phyloP scores from a whole-genome alignment of 2,329 filamentous ascomycete genomes.

The Colletotrichum sp. region DNA sequence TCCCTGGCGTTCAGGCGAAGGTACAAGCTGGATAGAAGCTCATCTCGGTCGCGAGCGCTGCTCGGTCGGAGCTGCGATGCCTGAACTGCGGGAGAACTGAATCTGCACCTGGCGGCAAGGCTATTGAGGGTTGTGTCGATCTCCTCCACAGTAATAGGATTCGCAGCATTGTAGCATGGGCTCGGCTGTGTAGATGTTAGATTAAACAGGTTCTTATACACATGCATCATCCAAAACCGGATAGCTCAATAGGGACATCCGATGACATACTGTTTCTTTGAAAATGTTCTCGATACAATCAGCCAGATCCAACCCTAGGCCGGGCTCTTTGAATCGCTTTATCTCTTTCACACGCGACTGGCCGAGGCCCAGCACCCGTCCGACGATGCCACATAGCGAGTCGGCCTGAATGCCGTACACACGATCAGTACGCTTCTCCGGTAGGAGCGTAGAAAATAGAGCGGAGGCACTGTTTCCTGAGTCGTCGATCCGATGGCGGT shows the following conservation, averaged over 20 bases:
- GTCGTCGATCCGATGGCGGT: slow-evolving; percentile 63
- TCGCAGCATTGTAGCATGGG: slow-evolving; percentile 32
- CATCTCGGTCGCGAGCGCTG: slow-evolving; percentile 38
- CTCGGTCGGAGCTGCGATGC: slow-evolving; percentile 31
- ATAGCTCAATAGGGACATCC: slow-evolving; percentile 10
- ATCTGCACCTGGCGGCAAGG: slow-evolving; percentile 71
- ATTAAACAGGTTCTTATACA: background rate
- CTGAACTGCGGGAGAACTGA: slow-evolving; percentile 71
- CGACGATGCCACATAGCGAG: slow-evolving; percentile 70
- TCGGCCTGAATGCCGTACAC: slow-evolving; percentile 74
- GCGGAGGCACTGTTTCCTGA: slow-evolving; percentile 64
- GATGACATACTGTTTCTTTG: slow-evolving; percentile 56
- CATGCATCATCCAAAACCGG: slow-evolving; percentile 13
- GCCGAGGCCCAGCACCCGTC: slow-evolving; percentile 68
- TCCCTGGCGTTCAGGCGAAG: slow-evolving; percentile 67
- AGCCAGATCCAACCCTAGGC: slow-evolving; percentile 69
- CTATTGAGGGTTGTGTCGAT: slow-evolving; percentile 70
- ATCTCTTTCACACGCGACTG: slow-evolving; percentile 66
- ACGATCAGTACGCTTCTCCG: slow-evolving; percentile 77
- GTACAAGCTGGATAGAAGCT: slow-evolving; percentile 61
- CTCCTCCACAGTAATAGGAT: slow-evolving; percentile 70
- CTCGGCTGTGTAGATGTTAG: slow-evolving; percentile 46
- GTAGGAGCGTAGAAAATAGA: slow-evolving; percentile 77
- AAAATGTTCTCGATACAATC: slow-evolving; percentile 73
- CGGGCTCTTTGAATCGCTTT: slow-evolving; percentile 63